These are phyloP conservation scores for Cytospora piceicola DNA, from an alignment of 2,329 filamentous ascomycete species.

Conservation along the genomic window DNA sequence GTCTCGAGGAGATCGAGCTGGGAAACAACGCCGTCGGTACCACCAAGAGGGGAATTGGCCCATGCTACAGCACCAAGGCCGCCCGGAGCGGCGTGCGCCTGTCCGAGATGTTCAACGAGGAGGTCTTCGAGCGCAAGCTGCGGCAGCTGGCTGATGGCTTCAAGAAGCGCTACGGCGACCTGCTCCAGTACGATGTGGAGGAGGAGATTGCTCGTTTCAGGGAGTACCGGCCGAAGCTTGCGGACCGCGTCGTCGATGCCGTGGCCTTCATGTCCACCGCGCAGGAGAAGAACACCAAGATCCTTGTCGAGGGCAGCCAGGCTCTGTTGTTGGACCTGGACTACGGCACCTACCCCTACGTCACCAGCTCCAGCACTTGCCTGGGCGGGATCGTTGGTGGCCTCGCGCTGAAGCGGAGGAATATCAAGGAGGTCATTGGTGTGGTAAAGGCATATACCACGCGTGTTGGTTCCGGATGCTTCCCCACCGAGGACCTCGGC, in stretches of 20 bases:
- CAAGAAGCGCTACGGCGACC: constrained; percentile 69
- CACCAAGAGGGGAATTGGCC: constrained; percentile 42
- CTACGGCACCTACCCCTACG: constrained; percentile 62
- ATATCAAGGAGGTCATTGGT: constrained; percentile 60
- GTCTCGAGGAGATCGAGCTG: constrained; percentile 63
- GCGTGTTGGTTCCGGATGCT: constrained; percentile 60
- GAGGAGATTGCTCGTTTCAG: constrained; percentile 68
- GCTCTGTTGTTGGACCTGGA: constrained; percentile 65
- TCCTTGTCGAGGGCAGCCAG: constrained; percentile 67
- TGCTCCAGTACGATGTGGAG: constrained; percentile 68
- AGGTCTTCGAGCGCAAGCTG: constrained; percentile 68
- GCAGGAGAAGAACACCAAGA: constrained; percentile 54
- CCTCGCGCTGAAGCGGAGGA: constrained; percentile 57
- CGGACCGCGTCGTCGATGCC: constrained; percentile 67
- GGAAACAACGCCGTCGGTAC: constrained; percentile 49
- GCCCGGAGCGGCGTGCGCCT: constrained; percentile 66
- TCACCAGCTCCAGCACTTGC: constrained; percentile 61
- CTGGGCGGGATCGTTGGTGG: constrained; percentile 64
- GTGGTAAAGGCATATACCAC: constrained; percentile 72
- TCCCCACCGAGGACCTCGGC: constrained; percentile 59
- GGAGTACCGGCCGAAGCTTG: constrained; percentile 60
- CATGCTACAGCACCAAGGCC: constrained; percentile 37
- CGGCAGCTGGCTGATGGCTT: constrained; percentile 64
- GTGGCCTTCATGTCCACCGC: constrained; percentile 64
- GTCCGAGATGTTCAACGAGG: constrained; percentile 68